phyloP scores from a whole-genome alignment of 1,139 yeast species.

The Yamadazyma triangularis region DNA sequence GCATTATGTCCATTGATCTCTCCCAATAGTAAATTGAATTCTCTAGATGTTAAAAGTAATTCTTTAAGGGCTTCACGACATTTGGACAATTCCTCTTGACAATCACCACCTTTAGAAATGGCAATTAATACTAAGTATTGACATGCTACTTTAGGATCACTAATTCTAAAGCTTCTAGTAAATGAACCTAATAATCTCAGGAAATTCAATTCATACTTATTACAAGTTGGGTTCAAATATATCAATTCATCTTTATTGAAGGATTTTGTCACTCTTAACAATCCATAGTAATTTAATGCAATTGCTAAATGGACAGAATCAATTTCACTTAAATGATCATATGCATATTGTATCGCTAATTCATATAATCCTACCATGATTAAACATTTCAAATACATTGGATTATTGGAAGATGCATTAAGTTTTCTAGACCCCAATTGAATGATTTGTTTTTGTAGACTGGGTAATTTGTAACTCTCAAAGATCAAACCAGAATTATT shows the following conservation, averaged over 20 bases:
- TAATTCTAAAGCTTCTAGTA: constrained; percentile 74
- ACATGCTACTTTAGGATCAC: constrained; percentile 88
- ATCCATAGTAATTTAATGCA: constrained; percentile 71
- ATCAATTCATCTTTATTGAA: constrained; percentile 28
- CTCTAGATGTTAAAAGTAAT: constrained; percentile 80
- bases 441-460: constrained; percentile 68
- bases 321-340: constrained; percentile 62
- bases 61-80: constrained; percentile 83
- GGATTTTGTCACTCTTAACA: constrained; percentile 49
- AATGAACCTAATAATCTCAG: constrained; percentile 63
- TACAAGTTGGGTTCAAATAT: constrained; percentile 22
- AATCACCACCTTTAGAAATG: constrained; percentile 37
- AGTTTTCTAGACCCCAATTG: constrained; percentile 75
- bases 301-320: constrained; percentile 91
- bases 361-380: constrained; percentile 79
- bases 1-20: constrained; percentile 70
- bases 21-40: constrained; percentile 76
- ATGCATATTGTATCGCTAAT: constrained; percentile 67
- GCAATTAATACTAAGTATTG: constrained; percentile 79
- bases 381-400: constrained; percentile 73
- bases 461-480: constrained; percentile 69
- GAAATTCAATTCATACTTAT: constrained; percentile 48
- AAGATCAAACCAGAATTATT: constrained; percentile 44
- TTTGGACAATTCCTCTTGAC: constrained; percentile 45
- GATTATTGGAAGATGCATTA: constrained; percentile 59